Evolutionary conservation across 192 early-diverging fungal species (phyloP), one percentile per base, ranked within the genome.

Genomic region (Cladochytrium replicatum): DNA sequence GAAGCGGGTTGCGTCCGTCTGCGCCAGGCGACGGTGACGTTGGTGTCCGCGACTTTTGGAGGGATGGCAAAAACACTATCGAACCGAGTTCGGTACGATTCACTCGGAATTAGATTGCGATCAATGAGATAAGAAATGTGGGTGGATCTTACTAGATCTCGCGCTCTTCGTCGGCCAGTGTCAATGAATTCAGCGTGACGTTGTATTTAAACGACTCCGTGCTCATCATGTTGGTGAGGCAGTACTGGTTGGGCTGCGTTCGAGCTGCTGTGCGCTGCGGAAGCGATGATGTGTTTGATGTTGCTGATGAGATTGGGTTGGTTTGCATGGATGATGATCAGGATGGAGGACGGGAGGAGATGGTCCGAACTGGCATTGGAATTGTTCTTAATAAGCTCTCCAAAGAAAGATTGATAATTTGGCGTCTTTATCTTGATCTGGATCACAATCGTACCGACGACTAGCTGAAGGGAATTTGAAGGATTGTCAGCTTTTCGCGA

Each of bases 171-270:
- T 57, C 51, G 6, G 48, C 43, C 24, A 76, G 45, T 17, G 69
- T 76, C 29, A 76, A 43, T 19, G 67, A 70, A 30, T 64, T 64
- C 15, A 55, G 21, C 9, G 55, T 57, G 57, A 76, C 58, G 52
- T 72, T 76, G 54, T 72, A 76, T 25, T 72, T 69, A 46, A 72
- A 76, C 23, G 69, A 63, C 24, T 72, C 52, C 8, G 74, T 69
- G 46, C 74, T 58, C 74, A 76, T 76, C 57, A 72, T 54, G 29
- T 63, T 71, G 19, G 74, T 76, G 38, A 76, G 29, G 49, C 63
- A 69, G 41, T 50, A 76, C 54, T 76, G 74, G 22, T 58, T 61
- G 9, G 34, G 40, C 74, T 69, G 19, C 55, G 50, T 32, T 76
- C 69, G 11, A 76, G 52, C 27, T 76, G 64, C 2, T 45, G 17